phyloP scores from a whole-genome alignment of 2,329 filamentous ascomycete species.

The Fusarium subtropicale region DNA sequence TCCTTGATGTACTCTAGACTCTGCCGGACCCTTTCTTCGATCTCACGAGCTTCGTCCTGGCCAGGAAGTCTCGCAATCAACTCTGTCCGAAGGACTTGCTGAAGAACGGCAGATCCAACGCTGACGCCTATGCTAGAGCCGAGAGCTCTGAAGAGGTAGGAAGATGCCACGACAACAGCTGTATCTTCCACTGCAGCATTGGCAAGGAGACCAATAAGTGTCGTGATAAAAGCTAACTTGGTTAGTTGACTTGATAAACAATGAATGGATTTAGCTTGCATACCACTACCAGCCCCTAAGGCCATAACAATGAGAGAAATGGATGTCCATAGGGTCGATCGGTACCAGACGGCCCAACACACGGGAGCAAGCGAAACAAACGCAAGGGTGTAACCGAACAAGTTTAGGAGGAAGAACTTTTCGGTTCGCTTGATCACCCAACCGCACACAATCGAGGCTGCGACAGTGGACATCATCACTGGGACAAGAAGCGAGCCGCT shows the following conservation, averaged over 20 bases:
- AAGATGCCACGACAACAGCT: slow-evolving; percentile 81
- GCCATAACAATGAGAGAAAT: slow-evolving; percentile 65
- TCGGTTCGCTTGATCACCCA: slow-evolving; percentile 77
- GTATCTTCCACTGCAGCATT: slow-evolving; percentile 75
- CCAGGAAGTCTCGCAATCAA: slow-evolving; percentile 65
- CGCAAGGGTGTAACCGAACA: slow-evolving; percentile 65
- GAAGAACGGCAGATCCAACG: slow-evolving; percentile 77
- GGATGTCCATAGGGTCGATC: slow-evolving; percentile 65
- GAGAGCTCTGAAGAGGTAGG: slow-evolving; percentile 82
- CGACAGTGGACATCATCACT: slow-evolving; percentile 69
- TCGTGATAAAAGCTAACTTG: slow-evolving; percentile 55
- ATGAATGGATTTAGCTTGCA: slow-evolving; percentile 6
- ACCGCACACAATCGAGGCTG: slow-evolving; percentile 73
- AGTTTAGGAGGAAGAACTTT: slow-evolving; percentile 76
- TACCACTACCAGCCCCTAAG: slow-evolving; percentile 55
- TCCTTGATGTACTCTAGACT: slow-evolving; percentile 76
- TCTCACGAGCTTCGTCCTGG: slow-evolving; percentile 70
- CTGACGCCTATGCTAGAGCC: slow-evolving; percentile 82
- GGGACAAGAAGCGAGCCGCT: slow-evolving; percentile 76
- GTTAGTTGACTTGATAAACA: background rate
- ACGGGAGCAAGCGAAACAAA: slow-evolving; percentile 66
- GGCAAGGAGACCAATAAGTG: slow-evolving; percentile 77
- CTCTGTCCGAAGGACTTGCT: slow-evolving; percentile 71
- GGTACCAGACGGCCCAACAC: slow-evolving; percentile 62
- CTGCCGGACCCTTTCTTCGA: slow-evolving; percentile 76